Conservation (phyloP, 352 stramenopile species). For the Phytophthora fragariae region DNA sequence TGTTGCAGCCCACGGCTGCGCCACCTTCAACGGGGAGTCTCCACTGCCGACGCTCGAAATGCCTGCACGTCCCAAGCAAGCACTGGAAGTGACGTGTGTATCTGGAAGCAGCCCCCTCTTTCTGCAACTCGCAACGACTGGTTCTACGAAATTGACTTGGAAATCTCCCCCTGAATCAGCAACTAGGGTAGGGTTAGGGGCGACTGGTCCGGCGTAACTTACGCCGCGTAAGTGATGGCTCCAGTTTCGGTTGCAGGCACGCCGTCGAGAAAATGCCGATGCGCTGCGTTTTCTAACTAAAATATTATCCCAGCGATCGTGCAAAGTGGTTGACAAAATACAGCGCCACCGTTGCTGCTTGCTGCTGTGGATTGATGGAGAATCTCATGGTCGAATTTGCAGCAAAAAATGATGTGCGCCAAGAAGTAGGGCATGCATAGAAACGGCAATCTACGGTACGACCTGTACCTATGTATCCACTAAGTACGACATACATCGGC, state of each 20-base stretch:
- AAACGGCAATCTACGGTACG: conserved; percentile 13
- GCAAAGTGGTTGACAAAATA: not conserved
- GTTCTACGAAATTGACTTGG: conserved; percentile 28
- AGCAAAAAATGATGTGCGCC: not conserved
- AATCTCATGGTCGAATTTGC: conserved; percentile 15
- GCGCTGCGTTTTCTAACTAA: not conserved
- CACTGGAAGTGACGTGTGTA: conserved; percentile 25
- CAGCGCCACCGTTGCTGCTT: no score
- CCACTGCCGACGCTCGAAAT: not conserved
- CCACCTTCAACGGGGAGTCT: conserved; percentile 16
- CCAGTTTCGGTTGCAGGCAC: not conserved
- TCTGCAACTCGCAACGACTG: conserved; percentile 28
- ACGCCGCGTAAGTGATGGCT: conserved; percentile 7
- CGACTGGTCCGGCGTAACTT: not conserved
- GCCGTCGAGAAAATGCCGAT: not conserved
- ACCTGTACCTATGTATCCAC: not conserved
- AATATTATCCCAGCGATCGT: not conserved
- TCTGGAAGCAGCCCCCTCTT: conserved; percentile 28
- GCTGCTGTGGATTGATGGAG: conserved; percentile 15
- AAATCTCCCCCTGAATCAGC: conserved; percentile 6
- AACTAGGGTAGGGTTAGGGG: conserved; percentile 10
- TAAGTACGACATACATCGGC: not conserved
- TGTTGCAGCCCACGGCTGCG: conserved; percentile 3
- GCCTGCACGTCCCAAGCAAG: conserved; percentile 16
- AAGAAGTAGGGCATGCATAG: conserved; percentile 11